Base-by-base conservation (phyloP, 2,329 filamentous ascomycete species). In the Xylaria sp. region DNA sequence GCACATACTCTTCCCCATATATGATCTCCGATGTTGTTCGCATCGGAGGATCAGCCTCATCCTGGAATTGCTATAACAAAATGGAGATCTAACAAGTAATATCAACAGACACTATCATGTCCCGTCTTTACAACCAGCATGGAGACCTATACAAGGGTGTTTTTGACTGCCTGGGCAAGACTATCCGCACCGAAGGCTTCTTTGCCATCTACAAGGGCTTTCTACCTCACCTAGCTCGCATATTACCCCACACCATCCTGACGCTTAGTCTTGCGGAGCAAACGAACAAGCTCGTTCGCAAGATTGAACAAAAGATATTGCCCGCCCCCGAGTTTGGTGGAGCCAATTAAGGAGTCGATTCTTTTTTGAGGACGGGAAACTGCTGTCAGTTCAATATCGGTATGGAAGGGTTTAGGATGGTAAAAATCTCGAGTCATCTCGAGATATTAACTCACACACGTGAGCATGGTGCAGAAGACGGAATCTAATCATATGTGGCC, bases 121-220 rank as follows among this genome's bases (percentile, higher is more conserved):
- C 94, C 71, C 92, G 96, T 72, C 91, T 99, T 86, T 99, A 99
- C 86, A 99, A 99, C 84, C 96, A 99, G 81, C 97, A 94, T 71
- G 96, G 96, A 62, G 97, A 98, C 79, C 87, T 99, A n/a, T 99
- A 99, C 85, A 91, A 88, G 74, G 92, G 94, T 68, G 93, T 97
- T 4, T 92, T 97, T 72, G 96, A 99, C 82, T 99, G 96, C 80
- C 82, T 98, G 69, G 89, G 88, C 79, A 94, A 97, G 83, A 99
- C 96, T 0, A 87, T 99, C 70, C 91, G 91, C 79, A 97, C 94
- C 0, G 96, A 99, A 80, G 96, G 96, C 25, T 76, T 97, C 62
- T 83, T 98, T 56, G 96, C 96, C 70, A 93, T 99, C 68, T 99
- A 99, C 86, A 99, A 99, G 85, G 96, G 96, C 68, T 98, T 97